Base-by-base conservation (phyloP, 495 filamentous ascomycete species). In the Pyrenula massariospora region DNA sequence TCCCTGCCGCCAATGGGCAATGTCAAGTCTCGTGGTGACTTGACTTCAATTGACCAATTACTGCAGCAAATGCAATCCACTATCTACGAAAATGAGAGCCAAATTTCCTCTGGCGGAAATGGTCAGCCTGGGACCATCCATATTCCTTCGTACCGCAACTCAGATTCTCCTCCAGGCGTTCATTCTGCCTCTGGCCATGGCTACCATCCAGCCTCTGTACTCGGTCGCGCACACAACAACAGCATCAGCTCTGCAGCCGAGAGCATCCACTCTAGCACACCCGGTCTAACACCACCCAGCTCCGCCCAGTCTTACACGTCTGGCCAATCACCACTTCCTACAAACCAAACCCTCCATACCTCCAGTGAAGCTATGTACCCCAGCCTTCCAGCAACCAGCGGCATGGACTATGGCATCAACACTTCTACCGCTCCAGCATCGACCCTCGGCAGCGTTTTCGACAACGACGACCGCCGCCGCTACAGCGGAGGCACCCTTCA, bases 31-130 rank as follows among this genome's bases (percentile, higher is more conserved):
- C 96, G 97, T 81, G 88, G 81, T 61, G 92, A 99, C 60, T 75
- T 99, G 22, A 76, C 91, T 65, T 85, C 91, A 66, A 87, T 95
- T 65, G 92, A 97, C 69, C 84, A 90, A 58, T 86, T 96, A 73
- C 77, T 99, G 42, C 88, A 95, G 69, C 89, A 96, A 70, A 90
- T 97, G 77, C 91, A 96, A 63, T 79, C 84, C 59, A 95, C 92
- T 8, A 86, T 96, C 24, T 97, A 96, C 66, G 92, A 96, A 69
- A 92, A 82, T 63, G 84, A 90, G 22, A 86, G 88, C 63, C 81
- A 87, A 12, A 78, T 87, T 2, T 84, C 88, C 12, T 86, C 86
- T 0, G 84, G 86, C 25, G 87, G 86, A 53, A 76, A 89, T 52
- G 81, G 83, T 47, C 84, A 88, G 58, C 80, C 85, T 22, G 85